Base-by-base conservation (phyloP, 2,329 filamentous ascomycete species). In the Colletotrichum eleusines region DNA sequence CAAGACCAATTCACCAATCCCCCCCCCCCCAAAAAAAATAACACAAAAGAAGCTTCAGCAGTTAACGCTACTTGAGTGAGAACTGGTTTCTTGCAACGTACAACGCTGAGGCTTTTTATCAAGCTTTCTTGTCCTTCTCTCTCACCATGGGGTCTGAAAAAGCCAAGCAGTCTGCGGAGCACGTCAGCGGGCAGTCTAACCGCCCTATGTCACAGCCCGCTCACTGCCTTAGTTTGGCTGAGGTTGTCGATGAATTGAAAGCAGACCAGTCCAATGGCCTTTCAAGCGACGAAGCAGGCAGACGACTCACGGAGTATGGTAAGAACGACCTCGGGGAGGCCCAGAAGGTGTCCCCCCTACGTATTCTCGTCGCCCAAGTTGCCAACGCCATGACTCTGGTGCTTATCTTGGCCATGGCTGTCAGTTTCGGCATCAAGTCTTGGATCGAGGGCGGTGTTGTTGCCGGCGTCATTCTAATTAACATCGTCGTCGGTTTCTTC, bases 371-470 rank as follows among this genome's bases (percentile, higher is more conserved):
- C 38, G 83, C 85, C 48, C 88, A 90, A 75, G 78, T 89, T 48
- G 84, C 84, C 69, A 90, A 90, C 77, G 88, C 88, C 14, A 89
- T 90, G 88, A 88, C 86, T 57, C 73, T 89, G 75, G 86, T 82
- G 8, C 78, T 88, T 53, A 82, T 85, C 53, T 79, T 84, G 68
- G 85, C 82, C 63, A 87, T 87, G 84, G 81, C 78, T 46, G 82
- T 87, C 60, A 84, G 81, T 66, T 87, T 85, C 71, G 85, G 81
- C 18, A 87, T 87, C 59, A 76, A 80, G 61, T 84, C 85, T 23
- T 88, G 81, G 75, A 88, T 88, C 62, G 86, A 88, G 77, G 86
- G 85, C 51, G 86, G 85, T 67, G 85, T 88, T 60, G 81, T 88
- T 54, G 80, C 82, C 26, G 83, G 82, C 23, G 84, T 88, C 70